Evolutionary conservation across 2,329 filamentous ascomycete species (phyloP), one percentile per base, ranked within the genome.

Genomic region (Stemphylium beticola): DNA sequence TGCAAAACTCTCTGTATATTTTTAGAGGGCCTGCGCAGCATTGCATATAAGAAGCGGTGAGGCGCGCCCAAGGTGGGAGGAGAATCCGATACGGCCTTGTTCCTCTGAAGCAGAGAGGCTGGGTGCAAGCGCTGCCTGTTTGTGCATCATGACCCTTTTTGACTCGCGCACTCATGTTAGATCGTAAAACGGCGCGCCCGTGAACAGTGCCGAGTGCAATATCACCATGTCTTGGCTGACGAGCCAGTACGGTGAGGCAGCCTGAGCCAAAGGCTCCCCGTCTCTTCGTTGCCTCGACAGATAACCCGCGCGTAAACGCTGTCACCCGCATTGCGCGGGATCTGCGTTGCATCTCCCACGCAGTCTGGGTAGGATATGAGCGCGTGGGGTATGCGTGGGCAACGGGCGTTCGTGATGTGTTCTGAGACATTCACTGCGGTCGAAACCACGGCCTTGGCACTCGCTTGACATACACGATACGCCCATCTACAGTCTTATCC

Each of bases 1-100:
- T 9, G 32, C 40, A 9, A 11, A 8, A 7, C 15, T 17, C 15
- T 20, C 49, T 55, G 48, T 49, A 57, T 72, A 71, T 71, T 70
- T 68, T 65, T 68, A 68, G 69, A 54, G 49, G 32, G 36, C 48
- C 33, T 53, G 55, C 53, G 34, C 9, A 42, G 34, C 9, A 42
- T 48, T 22, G 46, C 46, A 49, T 61, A 43, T 57, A 65, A 65
- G 58, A 64, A 66, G 73, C 73, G 73, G 73, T 75, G 72, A 73
- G 54, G 69, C 51, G 61, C 47, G 46, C 40, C 9, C 26, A 34
- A 55, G 46, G 59, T 65, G 61, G 62, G 60, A 49, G 49, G 49
- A 26, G 54, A 53, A 53, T 52, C 42, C 18, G 42, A 47, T 22
- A 8, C 34, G 45, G 34, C 49, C 34, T 6, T 42, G 39, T n/a